Base-by-base conservation (phyloP, 352 stramenopile genomes). In the Phytopythium mirpurense region DNA sequence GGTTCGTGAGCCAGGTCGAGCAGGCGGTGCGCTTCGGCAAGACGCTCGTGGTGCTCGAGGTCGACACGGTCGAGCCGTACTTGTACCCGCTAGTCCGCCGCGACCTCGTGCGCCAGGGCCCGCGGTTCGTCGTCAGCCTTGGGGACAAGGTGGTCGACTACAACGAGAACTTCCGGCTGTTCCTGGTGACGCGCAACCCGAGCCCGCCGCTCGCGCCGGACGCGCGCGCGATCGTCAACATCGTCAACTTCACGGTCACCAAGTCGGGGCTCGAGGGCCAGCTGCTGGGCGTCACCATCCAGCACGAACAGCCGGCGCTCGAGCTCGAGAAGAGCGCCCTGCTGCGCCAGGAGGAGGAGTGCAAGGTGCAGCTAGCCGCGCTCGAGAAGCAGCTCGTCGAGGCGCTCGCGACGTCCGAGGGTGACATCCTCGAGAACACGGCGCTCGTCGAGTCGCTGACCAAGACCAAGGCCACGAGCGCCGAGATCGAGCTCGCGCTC, bases 231-330 rank as follows among this genome's bases (percentile, higher is more conserved):
- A 86, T 98, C 29, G 83, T 98, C 11, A 96, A 89, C 23, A 79
- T 95, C 0, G 81, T 98, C 45, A 98, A 98, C 70, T 98, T 98
- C 55, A 98, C 91, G 0, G 91, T 98, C 31, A 98, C 95, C 0
- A 92, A 91, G 43, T 96, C 71, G 9, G 93, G 94, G 1, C 64
- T 98, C 1, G 91, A 98, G 58, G 91, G 89, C 8, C 94, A 98
- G 57, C 63, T 98, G 16, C 72, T 98, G 31, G 90, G 88, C 8
- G 81, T 97, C 7, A 97, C 93, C 6, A 96, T 98, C 40, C 86
- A 98, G 45, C 78, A 98, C 46, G 94, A 98, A 41, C 85, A 97
- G 41, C 95, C 95, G 0, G 93, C 96, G 57, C 70, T 98, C 0
- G 95, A 98, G 51, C 70, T 92, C 29, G 80, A 96, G 34, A 98